phyloP scores from a whole-genome alignment of 2,329 filamentous ascomycete genomes.

The Neophaeococcomyces mojaviensis region DNA sequence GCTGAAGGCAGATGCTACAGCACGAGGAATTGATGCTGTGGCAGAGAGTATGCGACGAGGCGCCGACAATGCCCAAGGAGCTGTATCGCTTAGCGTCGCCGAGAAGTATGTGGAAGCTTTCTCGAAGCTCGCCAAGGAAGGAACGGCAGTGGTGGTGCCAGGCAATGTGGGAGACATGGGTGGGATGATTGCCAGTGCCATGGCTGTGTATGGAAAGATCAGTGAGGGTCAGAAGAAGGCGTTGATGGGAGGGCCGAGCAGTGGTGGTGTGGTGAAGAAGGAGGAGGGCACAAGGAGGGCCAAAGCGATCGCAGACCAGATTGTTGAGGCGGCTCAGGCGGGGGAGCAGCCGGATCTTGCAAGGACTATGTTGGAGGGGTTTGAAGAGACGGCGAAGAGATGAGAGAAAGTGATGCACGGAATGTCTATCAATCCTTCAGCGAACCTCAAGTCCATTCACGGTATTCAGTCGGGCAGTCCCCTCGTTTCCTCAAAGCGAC shows the following conservation, averaged over 20 bases:
- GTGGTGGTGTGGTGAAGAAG: constrained; percentile 38
- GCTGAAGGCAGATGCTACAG: constrained; percentile 78
- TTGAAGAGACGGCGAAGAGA: constrained; percentile 33
- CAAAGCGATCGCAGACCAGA: constrained; percentile 17
- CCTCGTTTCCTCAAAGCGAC: too few species aligned
- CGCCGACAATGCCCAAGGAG: constrained; percentile 67
- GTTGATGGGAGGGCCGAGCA: too few species aligned
- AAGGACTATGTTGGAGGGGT: constrained; percentile 42
- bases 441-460: too few species aligned
- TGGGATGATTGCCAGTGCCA: constrained; percentile 90
- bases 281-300: constrained; percentile 12
- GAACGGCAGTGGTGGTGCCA: constrained; percentile 89
- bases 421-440: too few species aligned
- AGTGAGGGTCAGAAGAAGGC: constrained; percentile 67
- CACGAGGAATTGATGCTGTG: constrained; percentile 79
- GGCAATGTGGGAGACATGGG: constrained; percentile 95
- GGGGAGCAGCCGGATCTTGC: constrained; percentile 36
- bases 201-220: constrained; percentile 93
- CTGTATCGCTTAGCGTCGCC: constrained; percentile 79
- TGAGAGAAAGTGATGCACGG: not conserved
- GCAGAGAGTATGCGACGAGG: constrained; percentile 67
- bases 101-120: constrained; percentile 99
- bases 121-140: constrained; percentile 83
- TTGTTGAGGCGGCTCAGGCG: constrained; percentile 29
- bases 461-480: too few species aligned